A percentile compares a stretch with the other conserved stretches of the same genome.
Conservation (phyloP, 495 filamentous ascomycete species). For the Chlorociboria aeruginascens region DNA sequence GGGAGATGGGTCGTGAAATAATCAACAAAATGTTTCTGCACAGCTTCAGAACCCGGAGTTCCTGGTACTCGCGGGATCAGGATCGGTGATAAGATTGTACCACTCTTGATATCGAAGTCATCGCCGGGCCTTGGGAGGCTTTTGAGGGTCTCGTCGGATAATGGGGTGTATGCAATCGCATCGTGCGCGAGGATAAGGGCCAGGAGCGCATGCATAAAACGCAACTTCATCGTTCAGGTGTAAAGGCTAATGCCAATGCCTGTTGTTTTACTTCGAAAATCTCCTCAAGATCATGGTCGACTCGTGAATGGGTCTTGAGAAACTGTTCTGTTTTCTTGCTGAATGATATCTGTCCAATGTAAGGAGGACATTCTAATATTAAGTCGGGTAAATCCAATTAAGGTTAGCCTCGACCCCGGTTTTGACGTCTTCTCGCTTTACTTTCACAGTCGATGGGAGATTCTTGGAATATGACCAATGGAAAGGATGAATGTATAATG, state of each 20-base stretch:
- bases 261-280: neutral
- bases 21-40: conserved; percentile 68
- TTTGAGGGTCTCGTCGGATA: conserved; percentile 61
- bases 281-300: conserved; percentile 13
- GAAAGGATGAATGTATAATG: too few relatives aligned
- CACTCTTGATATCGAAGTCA: conserved; percentile 72
- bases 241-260: conserved; percentile 8
- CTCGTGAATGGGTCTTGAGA: too few relatives aligned
- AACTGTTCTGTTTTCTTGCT: too few relatives aligned
- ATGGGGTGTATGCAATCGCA: conserved; percentile 50
- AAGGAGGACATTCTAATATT: too few relatives aligned
- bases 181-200: conserved; percentile 20
- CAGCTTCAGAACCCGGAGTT: conserved; percentile 59
- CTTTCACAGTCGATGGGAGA: too few relatives aligned
- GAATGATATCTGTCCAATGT: too few relatives aligned
- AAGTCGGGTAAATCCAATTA: too few relatives aligned
- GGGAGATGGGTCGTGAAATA: conserved; percentile 69
- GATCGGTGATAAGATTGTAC: conserved; percentile 74
- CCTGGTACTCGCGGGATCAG: conserved; percentile 85
- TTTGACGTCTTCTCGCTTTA: too few relatives aligned
- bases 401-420: too few relatives aligned
- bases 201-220: neutral
- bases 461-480: too few relatives aligned
- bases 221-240: conserved; percentile 3
- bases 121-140: conserved; percentile 52